These are phyloP conservation scores for Austroboletus festivus DNA, from an alignment of 768 basidiomycete species.

Conservation along the genomic window DNA sequence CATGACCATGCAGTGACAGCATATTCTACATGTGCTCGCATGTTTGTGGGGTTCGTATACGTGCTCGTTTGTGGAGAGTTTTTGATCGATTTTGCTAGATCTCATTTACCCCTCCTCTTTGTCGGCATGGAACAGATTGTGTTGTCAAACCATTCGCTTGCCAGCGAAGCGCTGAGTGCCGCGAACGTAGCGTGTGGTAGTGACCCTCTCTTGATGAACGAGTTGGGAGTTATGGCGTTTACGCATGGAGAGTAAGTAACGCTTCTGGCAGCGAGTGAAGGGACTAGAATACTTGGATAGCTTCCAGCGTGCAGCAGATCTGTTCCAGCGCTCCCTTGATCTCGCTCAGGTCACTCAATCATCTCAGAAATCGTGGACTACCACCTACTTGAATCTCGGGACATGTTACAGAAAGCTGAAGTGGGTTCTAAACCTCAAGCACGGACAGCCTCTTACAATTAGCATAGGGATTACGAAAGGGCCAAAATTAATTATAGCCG, in stretches of 20 bases:
- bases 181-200: slow-evolving; percentile 77
- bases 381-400: slow-evolving; percentile 90
- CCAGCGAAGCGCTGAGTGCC: slow-evolving; percentile 85
- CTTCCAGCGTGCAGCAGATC: slow-evolving; percentile 62
- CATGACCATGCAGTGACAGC: slow-evolving; percentile 98
- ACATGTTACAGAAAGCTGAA: slow-evolving; percentile 81
- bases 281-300: slow-evolving; percentile 44
- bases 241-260: slow-evolving; percentile 73
- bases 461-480: slow-evolving; percentile 49
- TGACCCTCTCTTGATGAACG: slow-evolving; percentile 89
- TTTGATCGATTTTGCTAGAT: slow-evolving; percentile 49
- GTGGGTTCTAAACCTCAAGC: slow-evolving; percentile 40
- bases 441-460: slow-evolving; percentile 7
- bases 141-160: slow-evolving; percentile 74
- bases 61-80: neutral
- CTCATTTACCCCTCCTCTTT: slow-evolving; percentile 91
- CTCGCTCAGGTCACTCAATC: slow-evolving; percentile 82
- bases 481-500: slow-evolving; percentile 73
- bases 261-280: neutral
- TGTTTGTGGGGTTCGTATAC: slow-evolving; percentile 84
- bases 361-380: slow-evolving; percentile 81
- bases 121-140: slow-evolving; percentile 98
- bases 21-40: slow-evolving; percentile 92
- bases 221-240: slow-evolving; percentile 90
- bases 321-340: slow-evolving; percentile 76